These are phyloP conservation scores for Colletotrichum tabaci DNA, from an alignment of 2,329 filamentous ascomycete genomes.

Conservation along the genomic window DNA sequence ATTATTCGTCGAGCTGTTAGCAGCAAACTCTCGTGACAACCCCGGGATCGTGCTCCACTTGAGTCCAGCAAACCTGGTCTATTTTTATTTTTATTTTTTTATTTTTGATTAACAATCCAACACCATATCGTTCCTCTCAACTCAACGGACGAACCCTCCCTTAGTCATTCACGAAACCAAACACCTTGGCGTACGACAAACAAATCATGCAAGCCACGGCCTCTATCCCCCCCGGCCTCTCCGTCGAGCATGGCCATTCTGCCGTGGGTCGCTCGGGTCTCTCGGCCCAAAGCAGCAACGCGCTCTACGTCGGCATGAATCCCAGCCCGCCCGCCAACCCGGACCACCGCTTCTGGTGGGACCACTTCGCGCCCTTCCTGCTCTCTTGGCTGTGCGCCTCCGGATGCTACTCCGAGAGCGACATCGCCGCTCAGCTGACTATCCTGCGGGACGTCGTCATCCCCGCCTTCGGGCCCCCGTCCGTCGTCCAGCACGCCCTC, in stretches of 20 bases:
- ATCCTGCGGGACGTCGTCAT: constrained; percentile 15
- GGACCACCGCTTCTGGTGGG: constrained; percentile 15
- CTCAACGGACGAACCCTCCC: background rate
- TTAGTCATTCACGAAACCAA: background rate
- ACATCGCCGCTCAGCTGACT: constrained; percentile 4
- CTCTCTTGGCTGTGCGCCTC: background rate
- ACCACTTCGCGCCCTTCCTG: constrained; percentile 12
- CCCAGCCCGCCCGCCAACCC: background rate
- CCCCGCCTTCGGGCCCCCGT: constrained; percentile 5
- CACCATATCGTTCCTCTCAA: background rate
- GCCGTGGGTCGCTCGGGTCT: background rate
- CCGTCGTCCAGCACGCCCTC: constrained; percentile 6
- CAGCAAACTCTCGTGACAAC: no score
- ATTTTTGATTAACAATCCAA: background rate
- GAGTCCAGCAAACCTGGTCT: no score
- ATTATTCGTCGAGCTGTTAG: no score
- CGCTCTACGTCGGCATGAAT: background rate
- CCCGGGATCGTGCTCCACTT: no score
- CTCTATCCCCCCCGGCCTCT: background rate
- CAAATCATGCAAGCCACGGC: background rate
- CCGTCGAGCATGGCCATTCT: background rate
- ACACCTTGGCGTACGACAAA: no score
- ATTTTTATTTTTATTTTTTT: no score
- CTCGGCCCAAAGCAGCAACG: background rate
- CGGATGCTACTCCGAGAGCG: constrained; percentile 8